Conservation (phyloP, 257 asterid species). For the Fraxinus cuspidata region DNA sequence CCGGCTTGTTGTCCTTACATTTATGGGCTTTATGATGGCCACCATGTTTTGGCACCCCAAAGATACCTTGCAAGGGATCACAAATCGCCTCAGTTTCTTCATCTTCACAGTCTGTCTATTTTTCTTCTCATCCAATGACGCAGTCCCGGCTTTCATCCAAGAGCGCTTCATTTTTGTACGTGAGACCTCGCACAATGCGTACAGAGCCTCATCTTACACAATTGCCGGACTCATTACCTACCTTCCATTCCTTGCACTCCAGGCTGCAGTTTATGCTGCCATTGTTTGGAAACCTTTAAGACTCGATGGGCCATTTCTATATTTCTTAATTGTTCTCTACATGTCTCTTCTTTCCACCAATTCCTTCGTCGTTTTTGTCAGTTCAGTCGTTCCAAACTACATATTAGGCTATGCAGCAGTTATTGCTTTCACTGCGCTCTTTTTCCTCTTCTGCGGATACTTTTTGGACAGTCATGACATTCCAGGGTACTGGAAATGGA, state of each 20-base stretch:
- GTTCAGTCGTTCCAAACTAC: constrained; percentile 84
- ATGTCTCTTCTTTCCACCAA: constrained; percentile 72
- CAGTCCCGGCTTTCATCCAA: constrained; percentile 90
- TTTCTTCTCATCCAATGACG: constrained; percentile 87
- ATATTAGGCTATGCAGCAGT: constrained; percentile 85
- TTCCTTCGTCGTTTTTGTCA: constrained; percentile 77
- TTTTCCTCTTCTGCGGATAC: constrained; percentile 81
- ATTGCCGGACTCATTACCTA: constrained; percentile 78
- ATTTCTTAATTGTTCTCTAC: constrained; percentile 67
- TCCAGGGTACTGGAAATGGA: constrained; percentile 82
- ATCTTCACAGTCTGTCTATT: constrained; percentile 80
- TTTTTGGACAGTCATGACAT: constrained; percentile 53
- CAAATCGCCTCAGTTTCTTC: constrained; percentile 74
- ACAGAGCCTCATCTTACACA: constrained; percentile 87
- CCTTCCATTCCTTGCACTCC: constrained; percentile 76
- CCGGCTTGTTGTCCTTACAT: constrained; percentile 65
- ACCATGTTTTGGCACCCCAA: constrained; percentile 71
- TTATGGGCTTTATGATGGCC: constrained; percentile 92
- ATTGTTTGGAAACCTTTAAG: constrained; percentile 72
- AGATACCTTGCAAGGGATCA: constrained; percentile 55
- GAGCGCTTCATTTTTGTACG: constrained; percentile 80
- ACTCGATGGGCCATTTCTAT: constrained; percentile 51
- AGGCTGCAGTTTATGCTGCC: constrained; percentile 64
- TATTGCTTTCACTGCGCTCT: constrained; percentile 82
- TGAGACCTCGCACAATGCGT: constrained; percentile 81